A percentile compares a stretch with the other conserved stretches of the same genome.
phyloP scores from a whole-genome alignment of 2,329 filamentous ascomycete species.

The Ciborinia camelliae region DNA sequence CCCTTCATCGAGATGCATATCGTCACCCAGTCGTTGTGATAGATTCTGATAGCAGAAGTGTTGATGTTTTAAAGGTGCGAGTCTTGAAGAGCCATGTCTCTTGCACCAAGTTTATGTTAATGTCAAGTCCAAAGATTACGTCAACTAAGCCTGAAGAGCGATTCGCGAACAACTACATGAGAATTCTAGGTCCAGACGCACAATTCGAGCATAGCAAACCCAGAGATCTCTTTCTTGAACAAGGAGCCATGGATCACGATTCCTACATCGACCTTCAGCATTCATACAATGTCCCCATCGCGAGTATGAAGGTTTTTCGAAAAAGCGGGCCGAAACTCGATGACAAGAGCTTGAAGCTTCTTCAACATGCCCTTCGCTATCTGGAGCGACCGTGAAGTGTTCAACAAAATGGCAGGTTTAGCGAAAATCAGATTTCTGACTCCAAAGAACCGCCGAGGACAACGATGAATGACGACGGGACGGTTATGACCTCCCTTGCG shows the following conservation, averaged over 20 bases:
- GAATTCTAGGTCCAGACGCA: not conserved
- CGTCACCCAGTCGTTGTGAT: not conserved
- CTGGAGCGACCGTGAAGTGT: not conserved
- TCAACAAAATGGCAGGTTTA: not conserved
- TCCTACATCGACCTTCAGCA: not conserved
- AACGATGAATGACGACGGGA: too few relatives aligned
- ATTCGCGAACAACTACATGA: not conserved
- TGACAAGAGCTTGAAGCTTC: not conserved
- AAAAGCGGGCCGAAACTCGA: too few relatives aligned
- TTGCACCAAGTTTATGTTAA: not conserved
- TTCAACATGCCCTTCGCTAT: not conserved
- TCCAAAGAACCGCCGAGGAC: too few relatives aligned
- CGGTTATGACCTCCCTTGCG: rapidly evolving
- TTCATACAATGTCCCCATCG: not conserved
- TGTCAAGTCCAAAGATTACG: not conserved
- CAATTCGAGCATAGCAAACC: not conserved
- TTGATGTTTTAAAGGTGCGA: not conserved
- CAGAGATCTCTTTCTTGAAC: not conserved
- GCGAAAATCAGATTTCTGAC: too few relatives aligned
- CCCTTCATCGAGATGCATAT: not conserved
- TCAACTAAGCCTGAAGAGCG: not conserved
- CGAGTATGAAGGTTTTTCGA: not conserved
- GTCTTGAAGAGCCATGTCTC: not conserved
- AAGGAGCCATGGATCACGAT: not conserved
- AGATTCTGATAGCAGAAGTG: too few relatives aligned